Evolutionary conservation across 2,329 filamentous ascomycete genomes (phyloP), one percentile per base, ranked within the genome.

Genomic region (Fusarium sulawesiense): DNA sequence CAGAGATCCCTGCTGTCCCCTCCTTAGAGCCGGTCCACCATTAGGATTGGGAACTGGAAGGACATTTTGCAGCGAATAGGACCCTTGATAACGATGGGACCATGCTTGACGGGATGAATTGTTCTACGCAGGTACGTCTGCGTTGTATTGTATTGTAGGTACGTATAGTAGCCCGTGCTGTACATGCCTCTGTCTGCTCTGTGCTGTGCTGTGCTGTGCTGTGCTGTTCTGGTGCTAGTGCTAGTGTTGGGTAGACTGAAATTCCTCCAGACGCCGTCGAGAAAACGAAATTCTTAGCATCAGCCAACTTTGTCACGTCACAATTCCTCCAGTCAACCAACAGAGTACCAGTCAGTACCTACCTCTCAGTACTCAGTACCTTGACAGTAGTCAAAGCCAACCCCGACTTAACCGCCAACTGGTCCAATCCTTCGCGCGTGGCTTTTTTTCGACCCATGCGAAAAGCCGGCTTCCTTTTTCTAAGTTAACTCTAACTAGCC

Each of bases 241-340:
- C 18, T 37, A 37, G 34, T n/a, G 34, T 12, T n/a, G 10, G 34
- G 34, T 62, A 47, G 61, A 60, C 49, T 58, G 63, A 68, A 70
- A 71, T 73, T 73, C 71, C 62, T 60, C 54, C 41, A 54, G 58
- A 55, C 55, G 60, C 68, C 72, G 58, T 71, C 72, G 49, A 65
- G 46, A 60, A 61, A 50, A 60, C 60, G 50, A 66, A 57, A 55
- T 62, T 70, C 61, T 66, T 63, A 70, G 61, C 48, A 60, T 60
- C 49, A 66, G 60, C 66, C 56, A 68, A 64, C 63, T 71, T 69
- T 73, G 73, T 74, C 73, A 75, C 71, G 71, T 72, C 73, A 70
- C 72, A 73, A 73, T 71, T 73, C 70, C 51, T 67, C 34, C 34
- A 18, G 34, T 37, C 37, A 47, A 63, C 59, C 66, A 37, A n/a